Percentiles rank a stretch among this genome's conserved stretches.
Conservation (phyloP, 1,284 basidiomycete genomes). For the Phlebopus sp. region DNA sequence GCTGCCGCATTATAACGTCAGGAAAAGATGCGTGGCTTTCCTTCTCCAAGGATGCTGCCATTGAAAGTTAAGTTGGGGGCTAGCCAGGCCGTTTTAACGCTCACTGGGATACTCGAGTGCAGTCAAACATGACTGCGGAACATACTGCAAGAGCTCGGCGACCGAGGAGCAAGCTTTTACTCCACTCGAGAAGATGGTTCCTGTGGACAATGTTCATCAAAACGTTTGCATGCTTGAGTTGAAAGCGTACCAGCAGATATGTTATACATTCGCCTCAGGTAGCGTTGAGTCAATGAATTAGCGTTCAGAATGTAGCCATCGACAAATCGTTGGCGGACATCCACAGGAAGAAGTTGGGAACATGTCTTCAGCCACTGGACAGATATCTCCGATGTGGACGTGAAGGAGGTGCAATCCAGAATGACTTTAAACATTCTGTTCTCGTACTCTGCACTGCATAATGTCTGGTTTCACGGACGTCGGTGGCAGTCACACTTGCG, state of each 20-base stretch:
- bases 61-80: constrained; percentile 10
- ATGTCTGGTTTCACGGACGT: constrained; percentile 28
- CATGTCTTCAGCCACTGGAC: constrained; percentile 80
- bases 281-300: constrained; percentile 73
- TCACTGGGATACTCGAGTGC: constrained; percentile 56
- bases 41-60: constrained; percentile 54
- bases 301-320: constrained; percentile 75
- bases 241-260: constrained; percentile 61
- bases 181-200: constrained; percentile 51
- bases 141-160: constrained; percentile 52
- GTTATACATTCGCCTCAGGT: constrained; percentile 73
- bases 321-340: constrained; percentile 57
- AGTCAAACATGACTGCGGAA: constrained; percentile 48
- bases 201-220: constrained; percentile 34
- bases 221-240: not conserved
- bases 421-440: constrained; percentile 68
- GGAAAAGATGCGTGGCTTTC: constrained; percentile 51
- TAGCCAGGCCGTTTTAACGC: constrained; percentile 12
- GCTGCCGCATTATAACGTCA: constrained; percentile 62
- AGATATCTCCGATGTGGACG: constrained; percentile 74
- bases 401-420: constrained; percentile 81
- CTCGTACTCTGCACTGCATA: constrained; percentile 43
- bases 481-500: not conserved
- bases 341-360: constrained; percentile 72
- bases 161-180: constrained; percentile 60